Conservation (phyloP, 805 yeast genomes). For the Candida lessepsii region DNA sequence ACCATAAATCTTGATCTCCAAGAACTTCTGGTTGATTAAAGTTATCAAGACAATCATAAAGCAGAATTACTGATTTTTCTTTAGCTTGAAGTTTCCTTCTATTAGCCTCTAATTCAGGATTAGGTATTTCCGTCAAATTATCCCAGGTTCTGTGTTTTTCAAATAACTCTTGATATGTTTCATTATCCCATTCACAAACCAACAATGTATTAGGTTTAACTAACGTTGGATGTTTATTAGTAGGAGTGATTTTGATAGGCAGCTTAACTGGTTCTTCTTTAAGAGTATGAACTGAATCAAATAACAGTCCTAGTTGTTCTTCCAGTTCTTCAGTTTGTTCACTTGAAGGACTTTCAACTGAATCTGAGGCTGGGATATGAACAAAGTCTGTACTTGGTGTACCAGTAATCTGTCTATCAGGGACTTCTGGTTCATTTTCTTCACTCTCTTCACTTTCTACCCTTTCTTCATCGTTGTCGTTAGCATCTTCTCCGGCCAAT, state of each 20-base stretch:
- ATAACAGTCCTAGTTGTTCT: slow-evolving; percentile 17
- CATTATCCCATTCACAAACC: slow-evolving; percentile 67
- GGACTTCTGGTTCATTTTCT: slow-evolving; percentile 2
- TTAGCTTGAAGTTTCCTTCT: slow-evolving; percentile 34
- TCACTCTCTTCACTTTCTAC: slow-evolving; percentile 2
- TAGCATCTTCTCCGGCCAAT: slow-evolving; percentile 1
- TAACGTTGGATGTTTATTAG: slow-evolving; percentile 20
- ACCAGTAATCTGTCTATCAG: slow-evolving; percentile 5
- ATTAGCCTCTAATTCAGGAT: slow-evolving; percentile 53
- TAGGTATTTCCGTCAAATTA: slow-evolving; percentile 39
- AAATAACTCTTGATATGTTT: slow-evolving; percentile 51
- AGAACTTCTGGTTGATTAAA: slow-evolving; percentile 82
- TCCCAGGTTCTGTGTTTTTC: slow-evolving; percentile 58
- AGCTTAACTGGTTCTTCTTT: slow-evolving; percentile 11
- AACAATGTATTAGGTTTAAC: slow-evolving; percentile 26
- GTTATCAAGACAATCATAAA: slow-evolving; percentile 70
- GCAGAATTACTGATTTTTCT: slow-evolving; percentile 45
- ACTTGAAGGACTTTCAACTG: slow-evolving; percentile 4
- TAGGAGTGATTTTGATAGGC: neutral
- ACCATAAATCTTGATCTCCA: slow-evolving; percentile 90
- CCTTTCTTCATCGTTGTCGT: neutral
- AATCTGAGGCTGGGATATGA: slow-evolving; percentile 8
- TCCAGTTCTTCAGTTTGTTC: slow-evolving; percentile 12
- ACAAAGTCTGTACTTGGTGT: slow-evolving; percentile 11
- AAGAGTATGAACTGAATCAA: slow-evolving; percentile 18